A percentile compares a stretch with the other conserved stretches of the same genome.
phyloP scores from a whole-genome alignment of 2,329 filamentous ascomycete species.

The Aureobasidium sp. region DNA sequence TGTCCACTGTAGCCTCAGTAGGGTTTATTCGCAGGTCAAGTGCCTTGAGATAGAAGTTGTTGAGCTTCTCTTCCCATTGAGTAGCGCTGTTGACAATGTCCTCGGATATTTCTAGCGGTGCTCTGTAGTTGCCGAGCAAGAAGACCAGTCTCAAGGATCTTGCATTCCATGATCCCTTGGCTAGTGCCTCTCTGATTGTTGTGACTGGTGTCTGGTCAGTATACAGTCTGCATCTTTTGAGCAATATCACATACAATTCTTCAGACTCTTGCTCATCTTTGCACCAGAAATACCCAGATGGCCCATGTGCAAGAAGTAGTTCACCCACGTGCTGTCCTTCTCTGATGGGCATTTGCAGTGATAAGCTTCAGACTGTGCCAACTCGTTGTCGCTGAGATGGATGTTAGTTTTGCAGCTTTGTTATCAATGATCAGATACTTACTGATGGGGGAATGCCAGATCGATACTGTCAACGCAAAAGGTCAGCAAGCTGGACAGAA shows the following conservation, averaged over 20 bases:
- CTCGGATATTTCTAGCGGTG: constrained; percentile 83
- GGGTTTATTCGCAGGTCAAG: constrained; percentile 38
- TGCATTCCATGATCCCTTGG: constrained; percentile 63
- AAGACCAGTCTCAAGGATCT: constrained; percentile 79
- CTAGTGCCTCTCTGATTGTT: constrained; percentile 78
- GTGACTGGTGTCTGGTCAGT: no score
- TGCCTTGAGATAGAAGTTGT: constrained; percentile 60
- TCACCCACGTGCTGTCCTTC: constrained; percentile 60
- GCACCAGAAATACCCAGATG: constrained; percentile 82
- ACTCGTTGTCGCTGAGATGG: constrained; percentile 86
- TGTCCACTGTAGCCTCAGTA: constrained; percentile 18
- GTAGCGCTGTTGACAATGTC: constrained; percentile 69
- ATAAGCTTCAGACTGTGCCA: constrained; percentile 86
- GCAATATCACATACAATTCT: no score
- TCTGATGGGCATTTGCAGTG: constrained; percentile 43
- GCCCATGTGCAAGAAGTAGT: constrained; percentile 94
- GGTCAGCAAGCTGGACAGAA: no score
- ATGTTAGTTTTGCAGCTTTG: no score
- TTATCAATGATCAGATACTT: no score
- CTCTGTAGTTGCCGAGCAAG: constrained; percentile 80
- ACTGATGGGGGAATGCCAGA: constrained; percentile 84
- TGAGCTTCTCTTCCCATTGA: constrained; percentile 73
- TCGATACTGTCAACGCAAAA: no score
- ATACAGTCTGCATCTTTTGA: no score
- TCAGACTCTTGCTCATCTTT: constrained; percentile 94